Conservation (phyloP, 257 asterid species). For the Primulina huaijiensis region DNA sequence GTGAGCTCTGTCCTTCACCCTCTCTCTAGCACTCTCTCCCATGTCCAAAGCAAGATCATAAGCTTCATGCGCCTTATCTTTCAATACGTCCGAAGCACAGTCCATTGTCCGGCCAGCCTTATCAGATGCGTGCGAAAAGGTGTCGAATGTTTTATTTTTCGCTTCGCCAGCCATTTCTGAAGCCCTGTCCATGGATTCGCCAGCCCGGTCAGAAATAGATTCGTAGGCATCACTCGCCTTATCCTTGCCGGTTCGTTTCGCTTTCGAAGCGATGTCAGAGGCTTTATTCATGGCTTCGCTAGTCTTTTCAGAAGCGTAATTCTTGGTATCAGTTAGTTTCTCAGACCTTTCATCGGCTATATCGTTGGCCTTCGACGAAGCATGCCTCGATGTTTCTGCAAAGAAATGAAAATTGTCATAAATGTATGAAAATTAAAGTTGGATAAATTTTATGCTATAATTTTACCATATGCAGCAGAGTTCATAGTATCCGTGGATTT, state of each 20-base stretch:
- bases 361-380: conserved; percentile 43
- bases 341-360: conserved; percentile 28
- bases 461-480: conserved; percentile 46
- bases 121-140: conserved; percentile 23
- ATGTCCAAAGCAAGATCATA: not conserved
- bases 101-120: not conserved
- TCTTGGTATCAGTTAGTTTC: conserved; percentile 28
- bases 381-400: conserved; percentile 48
- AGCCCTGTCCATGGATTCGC: conserved; percentile 21
- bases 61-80: not conserved
- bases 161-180: conserved; percentile 29
- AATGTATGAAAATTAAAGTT: not conserved
- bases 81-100: not conserved
- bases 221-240: conserved; percentile 24
- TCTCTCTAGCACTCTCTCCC: not conserved
- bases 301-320: conserved; percentile 31
- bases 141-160: conserved; percentile 20
- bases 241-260: conserved; percentile 21
- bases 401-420: not conserved
- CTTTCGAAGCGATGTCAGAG: conserved; percentile 26
- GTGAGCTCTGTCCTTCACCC: not conserved
- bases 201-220: conserved; percentile 21
- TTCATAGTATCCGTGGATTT: conserved; percentile 35
- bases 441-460: too few species aligned
- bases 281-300: conserved; percentile 31